Conservation (phyloP, 179 eudicot species). For the Dionaea muscipula region DNA sequence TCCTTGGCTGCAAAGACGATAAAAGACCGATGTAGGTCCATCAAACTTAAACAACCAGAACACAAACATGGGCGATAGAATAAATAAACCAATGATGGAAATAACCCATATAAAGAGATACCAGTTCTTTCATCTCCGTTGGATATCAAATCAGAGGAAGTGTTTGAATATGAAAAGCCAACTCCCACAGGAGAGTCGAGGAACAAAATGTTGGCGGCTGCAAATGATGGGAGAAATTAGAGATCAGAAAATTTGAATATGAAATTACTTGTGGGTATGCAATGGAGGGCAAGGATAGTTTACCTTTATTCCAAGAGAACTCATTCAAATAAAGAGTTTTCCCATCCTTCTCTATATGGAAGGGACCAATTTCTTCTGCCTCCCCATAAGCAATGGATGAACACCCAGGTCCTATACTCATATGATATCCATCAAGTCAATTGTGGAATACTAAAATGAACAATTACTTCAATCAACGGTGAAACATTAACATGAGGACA, state of each 20-base stretch:
- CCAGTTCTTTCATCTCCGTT: slow-evolving; percentile 91
- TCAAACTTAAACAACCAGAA: neutral
- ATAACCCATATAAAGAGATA: slow-evolving; percentile 9
- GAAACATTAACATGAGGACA: neutral
- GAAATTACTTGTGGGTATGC: too few relatives aligned
- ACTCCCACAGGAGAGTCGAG: slow-evolving; percentile 92
- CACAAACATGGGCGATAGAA: neutral
- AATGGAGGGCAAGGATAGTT: too few relatives aligned
- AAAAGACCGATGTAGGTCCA: slow-evolving; percentile 4
- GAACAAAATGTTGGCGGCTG: slow-evolving; percentile 82
- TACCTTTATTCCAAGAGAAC: slow-evolving; percentile 87
- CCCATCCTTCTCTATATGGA: slow-evolving; percentile 79
- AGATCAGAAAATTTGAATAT: too few relatives aligned
- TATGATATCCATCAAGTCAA: slow-evolving; percentile 9
- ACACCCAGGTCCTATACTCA: slow-evolving; percentile 90
- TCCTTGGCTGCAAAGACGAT: slow-evolving; percentile 53
- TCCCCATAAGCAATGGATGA: slow-evolving; percentile 86
- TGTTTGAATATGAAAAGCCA: slow-evolving; percentile 86
- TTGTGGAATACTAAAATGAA: neutral
- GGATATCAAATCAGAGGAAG: slow-evolving; percentile 52
- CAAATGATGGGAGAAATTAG: slow-evolving; percentile 19
- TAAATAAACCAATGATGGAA: neutral
- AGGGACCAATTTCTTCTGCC: slow-evolving; percentile 95
- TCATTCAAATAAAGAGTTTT: slow-evolving; percentile 65
- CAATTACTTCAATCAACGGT: neutral